Evolutionary conservation across 139 green algal species (phyloP).

Genomic region (Desmodesmus armatus): DNA sequence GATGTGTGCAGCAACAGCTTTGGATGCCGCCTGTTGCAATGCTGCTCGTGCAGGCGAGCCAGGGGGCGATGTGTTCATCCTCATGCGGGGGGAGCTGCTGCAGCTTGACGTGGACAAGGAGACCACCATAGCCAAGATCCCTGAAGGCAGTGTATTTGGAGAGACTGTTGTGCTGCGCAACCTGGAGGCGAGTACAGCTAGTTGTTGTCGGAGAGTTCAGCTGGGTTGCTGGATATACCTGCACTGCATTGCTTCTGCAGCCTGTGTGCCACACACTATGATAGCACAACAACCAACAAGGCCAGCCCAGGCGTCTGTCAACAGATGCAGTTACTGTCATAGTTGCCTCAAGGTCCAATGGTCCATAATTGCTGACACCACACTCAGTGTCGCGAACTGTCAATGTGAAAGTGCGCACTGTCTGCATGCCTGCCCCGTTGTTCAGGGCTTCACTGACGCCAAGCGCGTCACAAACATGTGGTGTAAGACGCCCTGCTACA

Average conservation of each 20-base stretch:
- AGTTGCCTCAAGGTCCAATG: too few relatives aligned
- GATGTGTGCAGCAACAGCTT: too few relatives aligned
- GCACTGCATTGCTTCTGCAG: not conserved
- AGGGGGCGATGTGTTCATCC: conserved; percentile 60
- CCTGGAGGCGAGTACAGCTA: conserved; percentile 32
- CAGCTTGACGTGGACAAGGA: conserved; percentile 50
- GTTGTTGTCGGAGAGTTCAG: too few relatives aligned
- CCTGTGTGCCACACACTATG: not conserved
- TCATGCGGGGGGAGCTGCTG: conserved; percentile 64
- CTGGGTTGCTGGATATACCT: not conserved
- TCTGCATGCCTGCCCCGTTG: not conserved
- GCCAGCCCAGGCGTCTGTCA: too few relatives aligned
- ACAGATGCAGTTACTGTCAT: too few relatives aligned
- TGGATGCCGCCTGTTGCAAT: too few relatives aligned
- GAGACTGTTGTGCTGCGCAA: conserved; percentile 51
- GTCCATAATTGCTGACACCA: too few relatives aligned
- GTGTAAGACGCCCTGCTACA: conserved; percentile 59
- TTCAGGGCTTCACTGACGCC: conserved; percentile 46
- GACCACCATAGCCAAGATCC: conserved; percentile 51
- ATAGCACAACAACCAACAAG: not conserved
- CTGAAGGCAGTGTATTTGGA: conserved; percentile 62
- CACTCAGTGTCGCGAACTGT: not conserved
- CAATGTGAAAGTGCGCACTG: not conserved
- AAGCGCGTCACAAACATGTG: conserved; percentile 60
- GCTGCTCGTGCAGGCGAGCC: conserved; percentile 53